Percentiles rank a stretch among this genome's conserved stretches.
phyloP scores from a whole-genome alignment of 2,329 filamentous ascomycete species.

The Pestalotiopsis sp. region DNA sequence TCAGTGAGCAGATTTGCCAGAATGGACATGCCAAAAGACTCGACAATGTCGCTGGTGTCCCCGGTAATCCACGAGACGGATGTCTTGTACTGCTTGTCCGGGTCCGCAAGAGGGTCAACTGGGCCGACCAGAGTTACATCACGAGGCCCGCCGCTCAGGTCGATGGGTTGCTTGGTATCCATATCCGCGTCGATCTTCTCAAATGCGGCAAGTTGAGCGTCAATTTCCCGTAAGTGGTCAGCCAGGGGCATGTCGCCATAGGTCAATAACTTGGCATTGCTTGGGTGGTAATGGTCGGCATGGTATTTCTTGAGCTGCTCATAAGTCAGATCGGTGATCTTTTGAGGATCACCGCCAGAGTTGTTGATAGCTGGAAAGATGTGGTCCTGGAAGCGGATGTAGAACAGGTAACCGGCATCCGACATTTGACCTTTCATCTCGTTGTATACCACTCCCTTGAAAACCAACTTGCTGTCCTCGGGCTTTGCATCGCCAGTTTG shows the following conservation, averaged over 20 bases:
- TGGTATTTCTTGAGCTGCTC: slow-evolving; percentile 88
- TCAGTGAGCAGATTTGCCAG: slow-evolving; percentile 85
- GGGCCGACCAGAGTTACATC: slow-evolving; percentile 77
- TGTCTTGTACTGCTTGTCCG: slow-evolving; percentile 89
- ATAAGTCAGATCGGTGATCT: slow-evolving; percentile 94
- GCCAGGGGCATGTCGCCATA: slow-evolving; percentile 90
- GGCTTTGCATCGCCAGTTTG: slow-evolving; percentile 43
- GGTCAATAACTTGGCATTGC: slow-evolving; percentile 93
- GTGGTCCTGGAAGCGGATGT: slow-evolving; percentile 92
- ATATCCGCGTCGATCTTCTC: slow-evolving; percentile 69
- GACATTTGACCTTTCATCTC: slow-evolving; percentile 99
- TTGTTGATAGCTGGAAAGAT: slow-evolving; percentile 95
- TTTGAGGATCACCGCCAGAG: slow-evolving; percentile 92
- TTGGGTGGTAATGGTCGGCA: slow-evolving; percentile 92
- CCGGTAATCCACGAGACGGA: slow-evolving; percentile 92
- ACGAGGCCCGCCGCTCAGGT: slow-evolving; percentile 66
- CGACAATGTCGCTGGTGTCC: slow-evolving; percentile 78
- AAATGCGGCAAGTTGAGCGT: slow-evolving; percentile 74
- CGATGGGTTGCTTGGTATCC: slow-evolving; percentile 76
- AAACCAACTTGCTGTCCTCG: slow-evolving; percentile 74
- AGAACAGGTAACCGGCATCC: slow-evolving; percentile 93
- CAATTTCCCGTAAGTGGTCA: slow-evolving; percentile 79
- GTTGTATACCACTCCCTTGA: slow-evolving; percentile 98
- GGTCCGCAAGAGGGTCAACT: slow-evolving; percentile 81
- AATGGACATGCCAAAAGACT: slow-evolving; percentile 85